phyloP scores from a whole-genome alignment of 495 filamentous ascomycete species.

The Immersiella caudata region DNA sequence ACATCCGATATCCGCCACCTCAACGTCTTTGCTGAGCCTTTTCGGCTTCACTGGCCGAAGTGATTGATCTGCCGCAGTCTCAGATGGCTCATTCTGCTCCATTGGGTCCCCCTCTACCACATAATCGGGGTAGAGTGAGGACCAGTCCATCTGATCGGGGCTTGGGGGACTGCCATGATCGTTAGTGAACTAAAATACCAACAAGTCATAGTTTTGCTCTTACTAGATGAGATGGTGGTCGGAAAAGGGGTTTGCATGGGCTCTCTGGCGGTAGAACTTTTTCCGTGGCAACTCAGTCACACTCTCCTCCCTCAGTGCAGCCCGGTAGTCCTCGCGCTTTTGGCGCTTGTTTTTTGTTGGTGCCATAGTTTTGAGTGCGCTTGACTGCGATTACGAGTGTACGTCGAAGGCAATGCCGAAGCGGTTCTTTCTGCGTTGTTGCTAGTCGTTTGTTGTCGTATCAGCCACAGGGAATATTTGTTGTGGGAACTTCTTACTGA shows the following conservation, averaged over 20 bases:
- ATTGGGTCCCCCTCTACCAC: slow-evolving; percentile 31
- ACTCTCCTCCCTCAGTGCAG: slow-evolving; percentile 30
- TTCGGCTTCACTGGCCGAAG: slow-evolving; percentile 31
- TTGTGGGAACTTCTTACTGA: not conserved
- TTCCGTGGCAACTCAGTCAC: slow-evolving; percentile 70
- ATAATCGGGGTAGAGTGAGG: slow-evolving; percentile 77
- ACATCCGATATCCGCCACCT: slow-evolving; percentile 97
- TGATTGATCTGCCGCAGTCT: slow-evolving; percentile 17
- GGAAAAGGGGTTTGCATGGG: slow-evolving; percentile 96
- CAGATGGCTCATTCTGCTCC: slow-evolving; percentile 36
- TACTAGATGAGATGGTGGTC: slow-evolving; percentile 90
- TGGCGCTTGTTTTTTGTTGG: slow-evolving; percentile 60
- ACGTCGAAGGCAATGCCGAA: not conserved
- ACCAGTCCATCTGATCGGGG: slow-evolving; percentile 91
- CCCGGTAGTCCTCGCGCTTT: slow-evolving; percentile 75
- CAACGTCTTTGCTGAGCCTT: slow-evolving; percentile 67
- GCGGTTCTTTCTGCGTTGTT: not conserved
- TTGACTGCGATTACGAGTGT: slow-evolving; percentile 41
- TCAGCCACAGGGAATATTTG: not conserved
- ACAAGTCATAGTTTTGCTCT: slow-evolving; percentile 5
- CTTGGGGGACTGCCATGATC: slow-evolving; percentile 64
- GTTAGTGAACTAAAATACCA: not conserved
- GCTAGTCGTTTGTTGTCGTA: not conserved
- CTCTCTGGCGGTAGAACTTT: slow-evolving; percentile 93
- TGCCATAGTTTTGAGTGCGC: slow-evolving; percentile 20